phyloP scores from a whole-genome alignment of 768 basidiomycete genomes.

The Terana coerulea region DNA sequence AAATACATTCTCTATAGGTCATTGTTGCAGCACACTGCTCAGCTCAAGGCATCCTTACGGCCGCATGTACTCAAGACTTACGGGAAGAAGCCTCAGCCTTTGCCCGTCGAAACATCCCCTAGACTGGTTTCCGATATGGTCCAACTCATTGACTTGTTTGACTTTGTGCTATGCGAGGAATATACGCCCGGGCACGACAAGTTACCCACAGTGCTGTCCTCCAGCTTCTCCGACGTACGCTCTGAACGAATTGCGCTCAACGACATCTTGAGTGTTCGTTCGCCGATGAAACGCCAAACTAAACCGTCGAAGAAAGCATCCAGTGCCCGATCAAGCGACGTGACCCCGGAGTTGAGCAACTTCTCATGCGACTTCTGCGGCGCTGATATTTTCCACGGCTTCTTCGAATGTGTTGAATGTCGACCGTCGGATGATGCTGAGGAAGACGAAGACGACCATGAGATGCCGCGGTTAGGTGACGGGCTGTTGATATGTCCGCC shows the following conservation, averaged over 20 bases:
- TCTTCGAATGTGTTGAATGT: slow-evolving; percentile 65
- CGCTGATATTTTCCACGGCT: slow-evolving; percentile 78
- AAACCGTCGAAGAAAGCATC: not conserved
- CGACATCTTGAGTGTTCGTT: not conserved
- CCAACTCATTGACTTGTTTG: slow-evolving; percentile 19
- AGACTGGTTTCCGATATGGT: slow-evolving; percentile 14
- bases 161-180: slow-evolving; percentile 21
- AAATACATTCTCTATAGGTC: slow-evolving; percentile 62
- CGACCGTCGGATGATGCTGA: not conserved
- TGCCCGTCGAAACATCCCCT: not conserved
- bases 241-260: too few species aligned
- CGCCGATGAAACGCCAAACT: slow-evolving; percentile 6
- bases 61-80: not conserved
- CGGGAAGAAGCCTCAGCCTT: too few species aligned
- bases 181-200: slow-evolving; percentile 17
- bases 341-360: not conserved
- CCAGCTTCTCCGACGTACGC: too few species aligned
- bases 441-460: slow-evolving; percentile 17
- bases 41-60: slow-evolving; percentile 14
- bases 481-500: slow-evolving; percentile 58
- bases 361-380: slow-evolving; percentile 76
- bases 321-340: not conserved
- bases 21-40: slow-evolving; percentile 34
- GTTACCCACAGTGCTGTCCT: slow-evolving; percentile 18
- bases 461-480: slow-evolving; percentile 27